Conservation (phyloP, 1,284 basidiomycete genomes). For the Apiotrichum siamense region DNA sequence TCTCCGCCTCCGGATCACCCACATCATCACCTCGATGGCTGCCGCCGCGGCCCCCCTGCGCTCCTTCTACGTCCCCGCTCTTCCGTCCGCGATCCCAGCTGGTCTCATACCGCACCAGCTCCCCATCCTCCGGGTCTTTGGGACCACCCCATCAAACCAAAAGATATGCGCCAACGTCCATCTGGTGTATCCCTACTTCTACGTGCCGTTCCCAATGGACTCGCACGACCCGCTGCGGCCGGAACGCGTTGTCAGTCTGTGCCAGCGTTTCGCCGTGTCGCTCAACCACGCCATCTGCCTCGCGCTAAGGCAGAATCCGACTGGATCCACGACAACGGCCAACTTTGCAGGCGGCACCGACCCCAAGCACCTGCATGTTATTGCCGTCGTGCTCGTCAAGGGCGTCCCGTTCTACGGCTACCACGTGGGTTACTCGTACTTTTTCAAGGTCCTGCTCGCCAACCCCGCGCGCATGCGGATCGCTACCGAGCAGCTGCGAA, state of each 20-base stretch:
- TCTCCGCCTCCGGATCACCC: constrained; percentile 46
- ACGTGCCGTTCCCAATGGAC: constrained; percentile 53
- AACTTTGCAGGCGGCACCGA: constrained; percentile 38
- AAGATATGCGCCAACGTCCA: constrained; percentile 86
- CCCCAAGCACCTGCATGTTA: constrained; percentile 50
- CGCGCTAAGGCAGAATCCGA: constrained; percentile 42
- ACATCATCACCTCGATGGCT: constrained; percentile 45
- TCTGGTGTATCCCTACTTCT: constrained; percentile 58
- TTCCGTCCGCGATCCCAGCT: constrained; percentile 49
- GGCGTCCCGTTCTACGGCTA: constrained; percentile 96
- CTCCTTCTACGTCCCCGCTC: constrained; percentile 49
- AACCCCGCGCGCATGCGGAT: constrained; percentile 67
- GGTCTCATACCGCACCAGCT: constrained; percentile 54
- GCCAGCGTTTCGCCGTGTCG: constrained; percentile 42
- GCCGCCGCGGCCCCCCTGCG: constrained; percentile 33
- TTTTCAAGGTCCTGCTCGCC: constrained; percentile 76
- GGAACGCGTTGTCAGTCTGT: constrained; percentile 43
- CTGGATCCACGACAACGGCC: constrained; percentile 16
- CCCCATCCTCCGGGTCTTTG: constrained; percentile 82
- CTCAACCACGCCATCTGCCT: constrained; percentile 47
- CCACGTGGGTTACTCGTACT: constrained; percentile 76
- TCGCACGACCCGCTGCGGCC: constrained; percentile 39
- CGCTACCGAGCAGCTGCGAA: constrained; percentile 66
- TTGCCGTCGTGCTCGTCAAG: constrained; percentile 75
- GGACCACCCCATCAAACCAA: constrained; percentile 67